A percentile compares a stretch with the other conserved stretches of the same genome.
Evolutionary conservation across 2,329 filamentous ascomycete species (phyloP).

Genomic region (Mariannaea sp.): DNA sequence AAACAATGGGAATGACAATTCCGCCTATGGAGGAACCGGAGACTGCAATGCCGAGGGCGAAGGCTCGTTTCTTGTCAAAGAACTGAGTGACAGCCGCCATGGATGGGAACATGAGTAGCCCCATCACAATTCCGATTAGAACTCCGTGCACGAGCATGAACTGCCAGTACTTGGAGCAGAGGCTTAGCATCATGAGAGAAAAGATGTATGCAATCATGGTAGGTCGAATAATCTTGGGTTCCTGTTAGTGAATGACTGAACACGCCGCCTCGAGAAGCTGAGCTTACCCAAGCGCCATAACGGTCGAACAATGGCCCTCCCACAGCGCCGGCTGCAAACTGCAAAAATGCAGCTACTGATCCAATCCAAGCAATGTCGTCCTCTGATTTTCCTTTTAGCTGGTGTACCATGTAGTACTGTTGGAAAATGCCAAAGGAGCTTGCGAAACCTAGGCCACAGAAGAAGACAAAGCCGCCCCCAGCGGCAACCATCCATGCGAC

Average conservation of each 20-base stretch:
- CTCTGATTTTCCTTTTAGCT: conserved; percentile 38
- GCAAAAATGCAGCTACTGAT: conserved; percentile 44
- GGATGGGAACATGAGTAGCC: conserved; percentile 50
- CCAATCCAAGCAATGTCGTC: conserved; percentile 51
- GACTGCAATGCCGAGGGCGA: conserved; percentile 52
- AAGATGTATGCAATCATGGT: conserved; percentile 24
- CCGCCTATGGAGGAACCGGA: conserved; percentile 57
- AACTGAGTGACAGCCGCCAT: conserved; percentile 52
- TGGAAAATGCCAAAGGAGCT: conserved; percentile 54
- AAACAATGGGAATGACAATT: conserved; percentile 54
- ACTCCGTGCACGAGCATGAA: conserved; percentile 57
- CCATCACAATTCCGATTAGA: conserved; percentile 47
- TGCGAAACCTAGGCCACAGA: conserved; percentile 47
- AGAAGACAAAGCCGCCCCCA: conserved; percentile 44
- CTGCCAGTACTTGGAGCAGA: conserved; percentile 54
- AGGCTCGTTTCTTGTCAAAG: conserved; percentile 53
- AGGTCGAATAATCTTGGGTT: conserved; percentile 20
- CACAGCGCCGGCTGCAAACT: conserved; percentile 39
- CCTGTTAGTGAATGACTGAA: conserved; percentile 4
- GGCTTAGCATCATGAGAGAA: conserved; percentile 28
- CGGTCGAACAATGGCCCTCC: conserved; percentile 31
- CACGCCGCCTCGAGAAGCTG: accelerated
- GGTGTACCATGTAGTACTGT: conserved; percentile 48
- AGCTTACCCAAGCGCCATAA: conserved; percentile 25
- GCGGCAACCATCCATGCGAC: conserved; percentile 49